Evolutionary conservation across 495 filamentous ascomycete species (phyloP).

Genomic region (Evernia prunastri): DNA sequence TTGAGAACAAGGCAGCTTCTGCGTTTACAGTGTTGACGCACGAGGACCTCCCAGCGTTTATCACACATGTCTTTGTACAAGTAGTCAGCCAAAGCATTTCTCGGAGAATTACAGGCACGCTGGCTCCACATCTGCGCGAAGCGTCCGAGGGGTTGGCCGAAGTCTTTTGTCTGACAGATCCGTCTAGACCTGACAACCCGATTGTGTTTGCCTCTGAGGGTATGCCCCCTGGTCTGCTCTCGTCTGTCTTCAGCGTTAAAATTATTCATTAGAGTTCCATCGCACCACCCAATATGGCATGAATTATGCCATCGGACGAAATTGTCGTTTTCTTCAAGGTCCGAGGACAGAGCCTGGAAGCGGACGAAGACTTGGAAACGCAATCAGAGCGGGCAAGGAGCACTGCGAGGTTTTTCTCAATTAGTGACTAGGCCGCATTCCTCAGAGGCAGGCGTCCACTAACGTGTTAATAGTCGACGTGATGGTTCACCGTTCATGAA

Average conservation of each 20-base stretch:
- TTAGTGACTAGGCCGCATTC: conserved; percentile 44
- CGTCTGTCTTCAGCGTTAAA: neutral
- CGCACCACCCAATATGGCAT: conserved; percentile 58
- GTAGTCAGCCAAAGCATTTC: conserved; percentile 53
- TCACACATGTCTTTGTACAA: conserved; percentile 56
- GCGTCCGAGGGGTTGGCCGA: conserved; percentile 68
- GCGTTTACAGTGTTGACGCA: conserved; percentile 55
- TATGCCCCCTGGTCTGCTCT: conserved; percentile 29
- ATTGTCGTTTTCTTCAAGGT: conserved; percentile 62
- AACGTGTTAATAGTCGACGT: conserved; percentile 39
- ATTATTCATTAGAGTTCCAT: conserved; percentile 45
- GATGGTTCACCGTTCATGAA: conserved; percentile 68
- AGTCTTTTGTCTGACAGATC: conserved; percentile 73
- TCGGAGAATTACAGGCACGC: conserved; percentile 50
- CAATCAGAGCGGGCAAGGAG: conserved; percentile 51
- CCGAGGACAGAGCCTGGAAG: conserved; percentile 50
- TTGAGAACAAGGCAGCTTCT: conserved; percentile 52
- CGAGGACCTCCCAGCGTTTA: conserved; percentile 69
- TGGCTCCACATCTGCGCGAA: conserved; percentile 50
- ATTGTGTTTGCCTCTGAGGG: conserved; percentile 75
- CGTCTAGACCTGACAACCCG: conserved; percentile 65
- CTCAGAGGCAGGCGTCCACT: conserved; percentile 8
- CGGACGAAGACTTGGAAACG: conserved; percentile 50
- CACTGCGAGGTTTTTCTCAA: conserved; percentile 65
- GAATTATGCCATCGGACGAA: conserved; percentile 53